Base-by-base conservation (phyloP, 148 eudicot species). In the Rhododendron vialii region DNA sequence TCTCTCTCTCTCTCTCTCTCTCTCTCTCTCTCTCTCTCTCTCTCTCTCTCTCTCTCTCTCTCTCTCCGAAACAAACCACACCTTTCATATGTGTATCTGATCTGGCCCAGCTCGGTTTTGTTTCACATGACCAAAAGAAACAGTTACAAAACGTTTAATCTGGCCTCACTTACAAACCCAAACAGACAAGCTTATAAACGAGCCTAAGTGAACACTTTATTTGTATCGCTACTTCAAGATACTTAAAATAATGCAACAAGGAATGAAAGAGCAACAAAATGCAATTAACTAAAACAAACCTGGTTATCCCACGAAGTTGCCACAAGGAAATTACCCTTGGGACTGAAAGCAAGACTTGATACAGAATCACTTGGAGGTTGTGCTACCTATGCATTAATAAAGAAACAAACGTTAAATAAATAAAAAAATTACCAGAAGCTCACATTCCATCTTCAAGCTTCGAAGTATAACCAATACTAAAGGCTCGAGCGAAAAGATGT, bases 241-340 rank as follows among this genome's bases (percentile, higher is more conserved):
- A 28, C 33, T 78, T 45, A 45, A 13, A 78, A 45, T 78, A 78
- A n/a, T 3, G 33, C 33, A n/a, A n/a, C 55, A 78, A 45, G 33
- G 53, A 78, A 24, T 45, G 6, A 78, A 80, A 41, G 24, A 78
- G 48, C 22, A 78, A 75, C n/a, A 84, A 9, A 83, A 57, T 9
- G 13, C 8, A 86, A 81, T 17, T 51, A 17, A 69, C 75, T 5
- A 80, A 53, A 26, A 84, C 81, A 48, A 88, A 96, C 99, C 98
- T 95, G 99, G 83, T 94, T 95, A 93, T 96, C 99, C 99, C 98
- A 96, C 59, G 99, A 96, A 84, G 98, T 94, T n/a, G 96, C 98
- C 9, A 95, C 91, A 61, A 96, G 92, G 53, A 83, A 89, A 90
- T 96, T 95, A n/a, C 98, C 98, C 91, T 95, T 95, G 20, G 99